These are phyloP conservation scores for Bryoerythrophyllum caledonicum DNA, from an alignment of 225 moss, liverwort and hornwort genomes.

Conservation along the genomic window DNA sequence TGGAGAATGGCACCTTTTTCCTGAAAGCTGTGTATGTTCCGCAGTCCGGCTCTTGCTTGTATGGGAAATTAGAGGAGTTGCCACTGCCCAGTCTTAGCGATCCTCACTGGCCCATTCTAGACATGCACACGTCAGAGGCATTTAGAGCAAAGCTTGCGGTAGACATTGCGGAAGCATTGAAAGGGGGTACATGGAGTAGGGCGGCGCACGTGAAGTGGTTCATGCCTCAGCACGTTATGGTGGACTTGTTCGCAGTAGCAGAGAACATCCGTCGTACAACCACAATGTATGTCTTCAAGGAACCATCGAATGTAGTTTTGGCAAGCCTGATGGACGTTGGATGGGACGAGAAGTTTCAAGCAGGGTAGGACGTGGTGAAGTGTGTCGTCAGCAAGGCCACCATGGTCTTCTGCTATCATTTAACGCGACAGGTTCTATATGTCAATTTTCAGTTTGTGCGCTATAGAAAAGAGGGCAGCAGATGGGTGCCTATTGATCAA, in stretches of 20 bases:
- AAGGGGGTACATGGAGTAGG: no score
- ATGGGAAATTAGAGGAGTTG: background rate
- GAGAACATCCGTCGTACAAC: background rate
- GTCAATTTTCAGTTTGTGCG: no score
- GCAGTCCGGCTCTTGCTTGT: background rate
- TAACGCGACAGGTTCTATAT: background rate
- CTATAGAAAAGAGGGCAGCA: no score
- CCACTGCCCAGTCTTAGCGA: background rate
- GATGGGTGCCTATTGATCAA: background rate
- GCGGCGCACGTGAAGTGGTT: no score
- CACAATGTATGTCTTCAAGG: background rate
- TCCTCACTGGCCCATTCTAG: background rate
- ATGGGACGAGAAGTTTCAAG: background rate
- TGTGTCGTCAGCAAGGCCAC: background rate
- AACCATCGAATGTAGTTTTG: background rate
- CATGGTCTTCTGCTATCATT: background rate
- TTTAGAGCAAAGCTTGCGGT: no score
- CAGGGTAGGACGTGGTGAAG: background rate
- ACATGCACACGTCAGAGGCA: background rate
- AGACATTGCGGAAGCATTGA: no score
- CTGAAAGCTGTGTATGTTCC: background rate
- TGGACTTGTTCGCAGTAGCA: background rate
- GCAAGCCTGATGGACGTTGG: background rate
- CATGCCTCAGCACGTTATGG: no score
- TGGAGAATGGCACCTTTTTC: no score